Evolutionary conservation across 306 rosid genomes (phyloP).

Genomic region (Trichosanthes cucumerina): DNA sequence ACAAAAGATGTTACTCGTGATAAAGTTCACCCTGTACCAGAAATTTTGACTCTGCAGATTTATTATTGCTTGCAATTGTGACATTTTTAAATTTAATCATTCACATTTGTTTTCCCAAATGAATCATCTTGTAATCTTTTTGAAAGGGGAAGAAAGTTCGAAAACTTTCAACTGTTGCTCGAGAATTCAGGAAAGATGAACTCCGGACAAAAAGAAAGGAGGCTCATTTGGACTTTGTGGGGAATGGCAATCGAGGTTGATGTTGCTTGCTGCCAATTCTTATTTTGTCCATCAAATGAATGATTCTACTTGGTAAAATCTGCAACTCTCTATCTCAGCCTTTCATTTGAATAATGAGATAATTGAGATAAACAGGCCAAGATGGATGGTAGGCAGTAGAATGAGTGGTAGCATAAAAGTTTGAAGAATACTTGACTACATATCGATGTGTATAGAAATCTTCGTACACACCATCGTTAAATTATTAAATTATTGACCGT

Average conservation of each 20-base stretch:
- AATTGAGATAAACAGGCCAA: background rate
- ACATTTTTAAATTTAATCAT: background rate
- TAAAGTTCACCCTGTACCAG: background rate
- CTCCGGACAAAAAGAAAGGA: background rate
- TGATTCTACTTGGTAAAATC: background rate
- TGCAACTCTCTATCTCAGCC: background rate
- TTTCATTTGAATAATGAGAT: background rate
- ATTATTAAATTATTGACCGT: too few relatives aligned
- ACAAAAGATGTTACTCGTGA: background rate
- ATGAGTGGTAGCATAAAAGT: background rate
- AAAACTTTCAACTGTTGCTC: background rate
- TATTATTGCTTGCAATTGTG: slow-evolving; percentile 1
- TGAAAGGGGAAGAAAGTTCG: background rate
- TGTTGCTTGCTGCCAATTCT: background rate
- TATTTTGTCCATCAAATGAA: background rate
- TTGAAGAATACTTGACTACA: too few relatives aligned
- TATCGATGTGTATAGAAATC: too few relatives aligned
- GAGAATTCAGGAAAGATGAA: background rate
- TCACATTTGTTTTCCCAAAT: background rate
- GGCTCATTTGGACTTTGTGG: background rate
- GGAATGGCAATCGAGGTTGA: background rate
- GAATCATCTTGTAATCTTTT: too few relatives aligned
- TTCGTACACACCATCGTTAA: too few relatives aligned
- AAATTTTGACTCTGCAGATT: background rate
- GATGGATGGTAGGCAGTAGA: background rate